These are phyloP conservation scores for Colletotrichum horii DNA, from an alignment of 2,329 filamentous ascomycete species.

Conservation along the genomic window DNA sequence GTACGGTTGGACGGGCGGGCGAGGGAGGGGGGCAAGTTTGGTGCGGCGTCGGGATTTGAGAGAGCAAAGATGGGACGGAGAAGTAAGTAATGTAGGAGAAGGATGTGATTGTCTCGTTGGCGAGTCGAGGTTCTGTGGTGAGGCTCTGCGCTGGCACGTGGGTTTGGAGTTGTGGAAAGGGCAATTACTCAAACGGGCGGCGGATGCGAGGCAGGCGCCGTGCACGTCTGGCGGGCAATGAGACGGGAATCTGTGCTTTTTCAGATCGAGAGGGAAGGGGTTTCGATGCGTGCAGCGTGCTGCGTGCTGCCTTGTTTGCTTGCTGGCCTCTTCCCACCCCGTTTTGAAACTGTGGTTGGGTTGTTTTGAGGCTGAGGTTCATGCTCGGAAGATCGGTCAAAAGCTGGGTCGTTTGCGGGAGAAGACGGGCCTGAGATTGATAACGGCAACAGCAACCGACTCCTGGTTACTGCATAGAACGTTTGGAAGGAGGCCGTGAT, in stretches of 20 bases:
- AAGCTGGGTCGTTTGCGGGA: neutral
- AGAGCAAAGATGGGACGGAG: neutral
- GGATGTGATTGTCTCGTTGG: neutral
- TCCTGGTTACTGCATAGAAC: neutral
- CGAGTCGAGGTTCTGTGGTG: neutral
- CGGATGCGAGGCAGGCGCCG: neutral
- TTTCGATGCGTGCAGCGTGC: neutral
- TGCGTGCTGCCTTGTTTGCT: neutral
- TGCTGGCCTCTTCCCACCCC: neutral
- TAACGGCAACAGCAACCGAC: neutral
- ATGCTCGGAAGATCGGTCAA: neutral
- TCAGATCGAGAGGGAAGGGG: neutral
- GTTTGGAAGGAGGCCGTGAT: neutral
- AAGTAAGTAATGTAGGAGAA: neutral
- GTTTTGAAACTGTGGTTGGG: neutral
- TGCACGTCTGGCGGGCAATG: neutral
- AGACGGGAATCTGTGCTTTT: constrained; percentile 4
- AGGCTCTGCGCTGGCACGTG: constrained; percentile 11
- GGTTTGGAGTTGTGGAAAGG: neutral
- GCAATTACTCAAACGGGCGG: neutral
- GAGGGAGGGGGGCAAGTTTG: neutral
- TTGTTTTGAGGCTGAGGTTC: neutral
- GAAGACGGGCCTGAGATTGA: neutral
- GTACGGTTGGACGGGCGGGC: neutral
- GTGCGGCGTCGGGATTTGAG: neutral